Conservation (phyloP, 352 stramenopile genomes). For the Phytophthora megakarya region DNA sequence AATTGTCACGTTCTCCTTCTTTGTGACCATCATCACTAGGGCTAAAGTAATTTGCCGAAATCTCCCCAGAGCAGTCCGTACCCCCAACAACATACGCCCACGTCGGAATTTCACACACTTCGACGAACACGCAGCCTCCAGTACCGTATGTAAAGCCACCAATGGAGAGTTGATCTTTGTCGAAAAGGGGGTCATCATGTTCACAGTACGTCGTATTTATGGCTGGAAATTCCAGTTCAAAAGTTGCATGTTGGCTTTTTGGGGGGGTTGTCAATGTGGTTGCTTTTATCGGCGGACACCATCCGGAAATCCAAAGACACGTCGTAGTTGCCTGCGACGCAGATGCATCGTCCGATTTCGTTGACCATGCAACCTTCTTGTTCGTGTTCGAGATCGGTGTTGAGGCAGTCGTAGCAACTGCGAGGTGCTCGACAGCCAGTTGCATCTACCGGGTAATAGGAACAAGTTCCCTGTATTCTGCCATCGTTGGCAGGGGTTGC, state of each 20-base stretch:
- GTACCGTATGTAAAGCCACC: conserved; percentile 31
- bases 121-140: conserved; percentile 38
- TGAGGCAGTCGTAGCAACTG: conserved; percentile 51
- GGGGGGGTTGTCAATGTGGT: neutral
- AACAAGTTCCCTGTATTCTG: conserved; percentile 30
- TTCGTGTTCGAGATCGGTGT: conserved; percentile 29
- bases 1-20: conserved; percentile 1
- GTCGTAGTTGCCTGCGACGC: conserved; percentile 32
- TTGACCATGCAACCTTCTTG: conserved; percentile 39
- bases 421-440: conserved; percentile 34
- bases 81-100: conserved; percentile 33
- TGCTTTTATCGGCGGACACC: conserved; percentile 4
- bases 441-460: conserved; percentile 36
- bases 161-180: conserved; percentile 2
- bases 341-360: conserved; percentile 33
- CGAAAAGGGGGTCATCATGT: conserved; percentile 21
- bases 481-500: neutral
- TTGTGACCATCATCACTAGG: neutral
- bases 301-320: conserved; percentile 34
- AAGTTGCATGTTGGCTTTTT: neutral
- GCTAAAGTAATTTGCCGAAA: neutral
- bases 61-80: conserved; percentile 22
- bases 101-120: conserved; percentile 28
- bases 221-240: conserved; percentile 32
- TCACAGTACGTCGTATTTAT: conserved; percentile 54